Evolutionary conservation across 306 rosid genomes (phyloP).

Genomic region (Amphicarpaea edgeworthii): DNA sequence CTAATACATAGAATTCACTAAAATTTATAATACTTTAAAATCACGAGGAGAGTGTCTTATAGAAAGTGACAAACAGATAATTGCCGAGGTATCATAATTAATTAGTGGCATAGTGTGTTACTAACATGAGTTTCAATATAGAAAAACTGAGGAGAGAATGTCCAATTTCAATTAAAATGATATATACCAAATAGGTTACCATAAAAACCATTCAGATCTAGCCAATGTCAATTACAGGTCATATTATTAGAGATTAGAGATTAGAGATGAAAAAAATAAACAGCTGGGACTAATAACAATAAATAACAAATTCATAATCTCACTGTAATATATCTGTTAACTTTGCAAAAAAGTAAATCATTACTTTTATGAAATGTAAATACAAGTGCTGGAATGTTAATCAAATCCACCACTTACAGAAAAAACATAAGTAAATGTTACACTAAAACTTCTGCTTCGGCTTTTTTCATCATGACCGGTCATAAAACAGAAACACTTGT

Average conservation of each 20-base stretch:
- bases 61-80: too few species aligned
- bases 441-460: slow-evolving; percentile 15
- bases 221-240: not conserved
- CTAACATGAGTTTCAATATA: not conserved
- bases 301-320: not conserved
- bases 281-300: not conserved
- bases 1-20: too few species aligned
- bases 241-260: too few species aligned
- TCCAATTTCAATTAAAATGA: not conserved
- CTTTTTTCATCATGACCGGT: slow-evolving; percentile 4
- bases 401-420: slow-evolving; percentile 1
- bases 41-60: too few species aligned
- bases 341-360: slow-evolving; percentile 1
- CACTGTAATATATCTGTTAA: not conserved
- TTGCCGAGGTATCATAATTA: not conserved
- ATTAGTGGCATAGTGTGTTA: not conserved
- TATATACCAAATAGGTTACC: not conserved
- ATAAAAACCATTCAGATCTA: slow-evolving; percentile 7
- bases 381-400: slow-evolving; percentile 11
- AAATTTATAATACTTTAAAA: too few species aligned
- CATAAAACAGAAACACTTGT: slow-evolving; percentile 9
- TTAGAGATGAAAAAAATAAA: not conserved
- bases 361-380: not conserved
- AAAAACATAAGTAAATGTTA: not conserved
- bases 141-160: not conserved